Evolutionary conservation across 768 basidiomycete species (phyloP).

Genomic region (Lentinula guzmanii): DNA sequence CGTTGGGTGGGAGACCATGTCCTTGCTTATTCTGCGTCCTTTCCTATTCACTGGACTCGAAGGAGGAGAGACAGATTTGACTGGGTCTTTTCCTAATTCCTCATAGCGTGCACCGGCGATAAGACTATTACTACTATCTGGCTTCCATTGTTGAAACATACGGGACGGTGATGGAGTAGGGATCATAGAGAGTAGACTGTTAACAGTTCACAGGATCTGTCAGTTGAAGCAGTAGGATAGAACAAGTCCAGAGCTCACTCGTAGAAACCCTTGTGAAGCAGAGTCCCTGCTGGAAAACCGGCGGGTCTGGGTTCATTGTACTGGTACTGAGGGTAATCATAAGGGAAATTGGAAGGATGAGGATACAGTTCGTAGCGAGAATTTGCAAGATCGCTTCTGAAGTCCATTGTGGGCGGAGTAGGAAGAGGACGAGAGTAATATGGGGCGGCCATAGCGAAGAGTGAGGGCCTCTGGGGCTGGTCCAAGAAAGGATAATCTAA

Average conservation of each 20-base stretch:
- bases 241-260: constrained; percentile 24
- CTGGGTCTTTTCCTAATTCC: constrained; percentile 30
- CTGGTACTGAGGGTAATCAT: constrained; percentile 36
- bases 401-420: constrained; percentile 16
- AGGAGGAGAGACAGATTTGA: constrained; percentile 23
- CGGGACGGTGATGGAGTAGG: constrained; percentile 67
- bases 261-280: constrained; percentile 88
- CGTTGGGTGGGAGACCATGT: constrained; percentile 81
- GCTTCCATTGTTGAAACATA: constrained; percentile 47
- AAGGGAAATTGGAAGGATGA: constrained; percentile 30
- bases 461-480: neutral
- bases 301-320: constrained; percentile 36
- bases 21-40: constrained; percentile 71
- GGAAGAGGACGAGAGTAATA: constrained; percentile 25
- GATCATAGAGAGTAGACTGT: constrained; percentile 61
- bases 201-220: neutral
- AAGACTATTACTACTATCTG: constrained; percentile 34
- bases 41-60: constrained; percentile 35
- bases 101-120: constrained; percentile 70
- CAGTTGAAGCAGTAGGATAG: neutral
- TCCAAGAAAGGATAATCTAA: neutral
- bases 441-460: neutral
- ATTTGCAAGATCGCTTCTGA: constrained; percentile 10
- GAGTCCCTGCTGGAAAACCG: constrained; percentile 58
- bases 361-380: constrained; percentile 7